A percentile compares a stretch with the other conserved stretches of the same genome.
These are phyloP conservation scores for Ottelia alismoides DNA, from an alignment of 106 monocot species.

Conservation along the genomic window DNA sequence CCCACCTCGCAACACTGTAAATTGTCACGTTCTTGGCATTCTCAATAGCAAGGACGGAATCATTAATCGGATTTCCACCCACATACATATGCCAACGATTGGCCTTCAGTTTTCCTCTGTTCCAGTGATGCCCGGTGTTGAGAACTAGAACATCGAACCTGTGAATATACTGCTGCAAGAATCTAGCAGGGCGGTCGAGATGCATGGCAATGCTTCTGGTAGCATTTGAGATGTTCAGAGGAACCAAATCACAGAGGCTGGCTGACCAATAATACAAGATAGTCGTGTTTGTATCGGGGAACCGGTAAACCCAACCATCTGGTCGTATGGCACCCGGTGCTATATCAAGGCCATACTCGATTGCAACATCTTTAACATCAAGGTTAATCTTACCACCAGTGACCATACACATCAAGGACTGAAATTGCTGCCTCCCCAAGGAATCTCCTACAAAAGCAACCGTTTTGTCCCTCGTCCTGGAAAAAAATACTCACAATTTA, in stretches of 20 bases:
- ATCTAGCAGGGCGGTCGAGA: conserved; percentile 16
- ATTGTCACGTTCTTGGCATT: no score
- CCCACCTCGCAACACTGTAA: no score
- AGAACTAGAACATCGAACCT: conserved; percentile 12
- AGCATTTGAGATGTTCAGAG: conserved; percentile 41
- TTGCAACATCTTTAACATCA: conserved; percentile 51
- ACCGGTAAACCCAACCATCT: conserved; percentile 83
- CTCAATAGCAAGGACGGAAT: no score
- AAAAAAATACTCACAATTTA: background rate
- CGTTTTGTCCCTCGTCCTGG: conserved; percentile 81
- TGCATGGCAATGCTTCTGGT: conserved; percentile 63
- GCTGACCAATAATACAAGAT: conserved; percentile 89
- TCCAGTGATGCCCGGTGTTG: conserved; percentile 21
- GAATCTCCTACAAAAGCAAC: conserved; percentile 87
- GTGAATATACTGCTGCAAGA: conserved; percentile 10
- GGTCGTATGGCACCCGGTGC: conserved; percentile 43
- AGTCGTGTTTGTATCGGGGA: conserved; percentile 77
- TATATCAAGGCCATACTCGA: conserved; percentile 43
- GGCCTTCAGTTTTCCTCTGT: conserved; percentile 13
- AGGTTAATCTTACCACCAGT: conserved; percentile 38
- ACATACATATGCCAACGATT: conserved; percentile 14
- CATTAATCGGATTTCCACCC: no score
- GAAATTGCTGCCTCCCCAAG: conserved; percentile 88
- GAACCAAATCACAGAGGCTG: conserved; percentile 68
- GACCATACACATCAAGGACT: conserved; percentile 88